Evolutionary conservation across 2,329 filamentous ascomycete genomes (phyloP), one percentile per base, ranked within the genome.

Genomic region (Ambrosiella beaveri): DNA sequence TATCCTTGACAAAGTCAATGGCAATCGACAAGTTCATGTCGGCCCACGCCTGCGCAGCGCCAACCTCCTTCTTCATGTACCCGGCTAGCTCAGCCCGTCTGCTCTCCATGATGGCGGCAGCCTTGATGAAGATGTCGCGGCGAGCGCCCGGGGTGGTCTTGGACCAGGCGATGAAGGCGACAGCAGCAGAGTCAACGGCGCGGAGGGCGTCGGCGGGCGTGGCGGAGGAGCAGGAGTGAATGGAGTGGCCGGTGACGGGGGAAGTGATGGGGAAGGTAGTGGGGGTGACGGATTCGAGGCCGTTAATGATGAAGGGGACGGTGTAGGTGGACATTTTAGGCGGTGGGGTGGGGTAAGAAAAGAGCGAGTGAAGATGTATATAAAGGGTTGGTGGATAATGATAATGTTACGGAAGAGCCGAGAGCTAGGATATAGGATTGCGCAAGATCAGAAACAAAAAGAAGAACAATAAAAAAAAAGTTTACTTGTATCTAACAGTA

Each of bases 121-220:
- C 82, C 66, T 80, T 81, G 59, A 85, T 71, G 60, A 94, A 75
- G 62, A 94, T 80, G 62, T 84, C 78, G 40, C 86, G 81, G 44
- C 85, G 83, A 27, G 74, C 66, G 27, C 72, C 65, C 1, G 82
- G 78, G 51, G 79, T 80, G 2, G 78, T 78, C 62, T 77, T 78
- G 49, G 77, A 75, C 88, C 88, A 95, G 60, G 75, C 70, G 49
- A 76, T 77, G 68, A 87, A 84, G 1, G 88, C 86, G 12, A 74
- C 72, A n/a, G 81, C 73, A 0, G 86, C 86, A 5, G 74, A 69
- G 35, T 68, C 63, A 57, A 75, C 69, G 8, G 82, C 77, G 8
- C 71, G 69, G 15, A 77, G 69, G 36, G 82, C 82, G 62, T 79
- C 73, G 1, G 71, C 69, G 52, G 78, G 77, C 41, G 76, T 71